Percentiles rank a stretch among this genome's conserved stretches.
These are phyloP conservation scores for Vitis hybrid DNA, from an alignment of 177 flowering plant genomes.

Conservation along the genomic window DNA sequence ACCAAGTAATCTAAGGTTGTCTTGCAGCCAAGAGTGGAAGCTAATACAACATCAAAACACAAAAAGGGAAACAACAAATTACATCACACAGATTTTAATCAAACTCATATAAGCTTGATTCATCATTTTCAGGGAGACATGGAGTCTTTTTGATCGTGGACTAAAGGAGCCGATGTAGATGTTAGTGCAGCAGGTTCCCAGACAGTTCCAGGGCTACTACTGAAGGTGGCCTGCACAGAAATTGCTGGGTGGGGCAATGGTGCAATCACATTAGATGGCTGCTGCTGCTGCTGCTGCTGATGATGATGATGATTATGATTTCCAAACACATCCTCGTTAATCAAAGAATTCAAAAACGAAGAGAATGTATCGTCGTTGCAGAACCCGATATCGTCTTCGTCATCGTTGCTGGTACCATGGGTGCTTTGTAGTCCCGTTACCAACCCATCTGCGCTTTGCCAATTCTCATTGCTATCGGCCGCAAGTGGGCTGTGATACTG, in stretches of 20 bases:
- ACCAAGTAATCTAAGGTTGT: no score
- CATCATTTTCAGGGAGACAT: no score
- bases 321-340: constrained; percentile 33
- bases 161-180: no score
- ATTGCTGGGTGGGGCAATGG: not conserved
- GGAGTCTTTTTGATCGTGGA: no score
- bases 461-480: not conserved
- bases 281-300: not conserved
- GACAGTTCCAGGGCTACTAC: no score
- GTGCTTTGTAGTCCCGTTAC: not conserved
- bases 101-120: no score
- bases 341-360: constrained; percentile 54
- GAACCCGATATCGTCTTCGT: constrained; percentile 15
- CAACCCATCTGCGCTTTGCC: not conserved
- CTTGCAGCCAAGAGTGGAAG: no score
- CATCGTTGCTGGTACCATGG: not conserved
- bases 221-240: no score
- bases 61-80: no score
- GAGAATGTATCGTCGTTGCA: constrained; percentile 50
- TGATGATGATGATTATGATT: constrained; percentile 15
- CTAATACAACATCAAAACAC: no score
- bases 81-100: no score
- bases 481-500: not conserved
- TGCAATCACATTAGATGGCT: constrained; percentile 1
- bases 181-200: no score